Base-by-base conservation (phyloP, 2,329 filamentous ascomycete genomes). In the Alternaria alternata region DNA sequence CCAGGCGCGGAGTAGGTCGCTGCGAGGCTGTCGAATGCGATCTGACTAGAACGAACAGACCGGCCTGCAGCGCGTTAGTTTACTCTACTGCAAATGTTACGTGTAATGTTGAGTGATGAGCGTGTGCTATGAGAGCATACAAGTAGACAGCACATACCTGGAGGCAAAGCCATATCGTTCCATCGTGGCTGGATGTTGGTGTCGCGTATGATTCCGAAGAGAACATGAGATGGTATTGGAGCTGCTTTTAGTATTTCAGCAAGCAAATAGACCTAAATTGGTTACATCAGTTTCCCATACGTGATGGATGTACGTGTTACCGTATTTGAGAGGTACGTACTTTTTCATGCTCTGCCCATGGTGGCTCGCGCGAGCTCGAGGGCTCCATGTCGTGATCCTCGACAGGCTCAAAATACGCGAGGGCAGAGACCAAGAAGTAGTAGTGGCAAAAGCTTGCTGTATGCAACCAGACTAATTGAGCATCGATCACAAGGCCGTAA, bases 201-300 rank as follows among this genome's bases (percentile, higher is more conserved):
- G 53, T 81, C 79, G 62, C 77, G 75, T 63, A 85, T 78, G 64
- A 82, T 73, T 57, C 79, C 73, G 63, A 81, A 77, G 57, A 84
- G 75, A 44, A 77, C 72, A 63, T 78, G 75, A 48, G 81, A 79
- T 42, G 80, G 75, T 56, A 84, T 75, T 43, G 77, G 74, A 57
- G 80, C 78, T 42, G 77, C 77, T 71, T 84, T 86, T 66, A 86
- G 77, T 63, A 84, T 81, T 70, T 86, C 84, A 67, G 83, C 81
- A 64, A 86, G 79, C 57, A 86, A 73, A 68, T 81, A 80, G 61
- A 78, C 68, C 74, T 68, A 54, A 24, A 56, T 64, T 68, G 60
- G 62, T 65, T 38, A 61, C 44, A 26, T 26, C 22, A 24, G 11
- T 47, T 34, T 41, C 28, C 9, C 16, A 34, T 52, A 58, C 22